Evolutionary conservation across 1,139 yeast species (phyloP).

Genomic region (Yamadazyma spencermartinsiae): DNA sequence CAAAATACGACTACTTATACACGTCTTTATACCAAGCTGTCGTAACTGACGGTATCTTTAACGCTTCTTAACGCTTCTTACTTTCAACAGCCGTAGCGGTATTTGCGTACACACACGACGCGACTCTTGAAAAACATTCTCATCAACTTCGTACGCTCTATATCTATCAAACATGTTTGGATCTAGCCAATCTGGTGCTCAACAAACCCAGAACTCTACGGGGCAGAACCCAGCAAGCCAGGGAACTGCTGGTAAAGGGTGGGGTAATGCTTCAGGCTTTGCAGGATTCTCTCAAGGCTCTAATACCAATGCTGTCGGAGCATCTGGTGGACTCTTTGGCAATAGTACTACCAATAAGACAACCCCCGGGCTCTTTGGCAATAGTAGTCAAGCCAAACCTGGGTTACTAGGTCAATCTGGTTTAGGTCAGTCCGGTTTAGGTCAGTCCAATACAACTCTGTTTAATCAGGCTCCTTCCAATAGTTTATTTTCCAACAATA

Average conservation of each 20-base stretch:
- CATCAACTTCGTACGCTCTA: background rate
- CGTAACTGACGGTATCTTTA: too few relatives aligned
- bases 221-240: background rate
- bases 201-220: background rate
- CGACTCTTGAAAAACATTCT: background rate
- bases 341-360: slow-evolving; percentile 5
- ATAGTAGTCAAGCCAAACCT: background rate
- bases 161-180: background rate
- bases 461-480: background rate
- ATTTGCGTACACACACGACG: background rate
- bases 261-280: slow-evolving; percentile 17
- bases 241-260: slow-evolving; percentile 7
- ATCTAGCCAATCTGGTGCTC: too few relatives aligned
- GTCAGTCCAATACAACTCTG: background rate
- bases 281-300: slow-evolving; percentile 18
- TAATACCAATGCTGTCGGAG: slow-evolving; percentile 4
- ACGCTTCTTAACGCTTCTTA: too few relatives aligned
- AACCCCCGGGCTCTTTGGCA: slow-evolving; percentile 12
- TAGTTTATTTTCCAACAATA: background rate
- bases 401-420: background rate
- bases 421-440: too few relatives aligned
- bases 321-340: slow-evolving; percentile 25
- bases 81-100: too few relatives aligned
- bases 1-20: too few relatives aligned
- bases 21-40: too few relatives aligned